Base-by-base conservation (phyloP, 768 basidiomycete species). In the Gautieria morchelliformis region DNA sequence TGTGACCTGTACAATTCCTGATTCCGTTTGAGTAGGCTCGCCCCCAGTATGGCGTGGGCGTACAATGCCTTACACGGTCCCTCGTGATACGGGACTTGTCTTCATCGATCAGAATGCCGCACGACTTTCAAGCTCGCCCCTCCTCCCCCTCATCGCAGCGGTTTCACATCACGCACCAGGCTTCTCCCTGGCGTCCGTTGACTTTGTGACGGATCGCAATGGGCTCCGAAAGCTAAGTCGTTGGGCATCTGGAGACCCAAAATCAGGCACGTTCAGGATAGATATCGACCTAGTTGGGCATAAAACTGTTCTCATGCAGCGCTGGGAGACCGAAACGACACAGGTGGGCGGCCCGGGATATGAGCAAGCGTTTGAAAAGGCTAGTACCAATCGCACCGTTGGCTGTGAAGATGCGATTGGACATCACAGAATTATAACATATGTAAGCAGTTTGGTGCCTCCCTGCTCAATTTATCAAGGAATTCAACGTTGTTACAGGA, bases 151-250 rank as follows among this genome's bases (percentile, higher is more conserved):
- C 60, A 71, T 89, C 52, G 74, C 71, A 22, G 81, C 86, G 2
- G 78, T 82, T 22, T 81, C 84, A 33, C 57, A 64, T 42, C 62
- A 63, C 8, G 51, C 35, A 45, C 61, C 55, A 1, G 53, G 59
- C 3, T 66, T 73, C 30, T 69, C 72, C 53, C 76, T 74, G 71
- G 65, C 68, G 44, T 41, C 62, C 3, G 64, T 80, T 6, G 72
- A 79, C 17, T 69, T 80, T 44, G 70, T 88, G 59, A 81, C 84
- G 0, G 85, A 87, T 63, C 75, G 87, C 30, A 88, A 87, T 62
- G 74, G 72, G 24, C 69, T 88, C 17, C 75, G 85, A 24, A 86
- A 85, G 66, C 69, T 89, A 41, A 63, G 82, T 20, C 73, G 81
- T 24, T 85, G 81, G 82, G 72, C 17, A 15, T 50, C 55, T 8